Evolutionary conservation across 2,329 filamentous ascomycete species (phyloP), one percentile per base, ranked within the genome.

Genomic region (Amesomyces nigricolor): DNA sequence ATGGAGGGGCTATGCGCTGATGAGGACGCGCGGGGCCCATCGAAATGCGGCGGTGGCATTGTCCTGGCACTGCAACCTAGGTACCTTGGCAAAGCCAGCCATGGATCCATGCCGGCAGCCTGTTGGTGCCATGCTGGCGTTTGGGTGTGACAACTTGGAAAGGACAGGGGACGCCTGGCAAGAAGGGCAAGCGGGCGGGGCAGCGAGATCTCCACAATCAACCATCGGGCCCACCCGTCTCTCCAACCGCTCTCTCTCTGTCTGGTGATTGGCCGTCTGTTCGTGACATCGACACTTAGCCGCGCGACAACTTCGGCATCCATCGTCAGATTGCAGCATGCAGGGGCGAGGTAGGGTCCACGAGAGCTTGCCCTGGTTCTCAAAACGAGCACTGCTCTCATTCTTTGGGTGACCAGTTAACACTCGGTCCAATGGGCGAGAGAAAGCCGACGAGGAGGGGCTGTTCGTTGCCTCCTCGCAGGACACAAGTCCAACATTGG

Each of bases 281-380:
- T 13, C 32, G 9, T 35, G 9, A 9, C 32, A 35, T 26, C 4
- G 22, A 26, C 22, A 26, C 22, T 26, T 26, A 26, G 22, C 22
- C 55, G 55, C 55, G 55, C 58, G 55, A 60, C 52, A 55, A 54
- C 32, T 43, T 29, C 47, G 30, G 30, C 22, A 26, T 26, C 22
- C 40, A 37, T 22, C 32, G 43, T 16, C 17, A 55, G 13, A 55
- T 55, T 51, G 29, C 53, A 42, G 6, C 43, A 26, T 56, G 47
- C 53, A 56, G 43, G 47, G 51, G 47, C 43, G 14, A 26, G 22
- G 22, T 4, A 26, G 6, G 4, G 6, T 26, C 22, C 4, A 2
- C 22, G 22, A 26, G 22, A 26, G 22, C 22, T 5, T 5, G 22
- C 22, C 22, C 22, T 22, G 5, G 5, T 22, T 22, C 3, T 5